These are phyloP conservation scores for Yarrowia sp. DNA, from an alignment of 805 yeast species.

Conservation along the genomic window DNA sequence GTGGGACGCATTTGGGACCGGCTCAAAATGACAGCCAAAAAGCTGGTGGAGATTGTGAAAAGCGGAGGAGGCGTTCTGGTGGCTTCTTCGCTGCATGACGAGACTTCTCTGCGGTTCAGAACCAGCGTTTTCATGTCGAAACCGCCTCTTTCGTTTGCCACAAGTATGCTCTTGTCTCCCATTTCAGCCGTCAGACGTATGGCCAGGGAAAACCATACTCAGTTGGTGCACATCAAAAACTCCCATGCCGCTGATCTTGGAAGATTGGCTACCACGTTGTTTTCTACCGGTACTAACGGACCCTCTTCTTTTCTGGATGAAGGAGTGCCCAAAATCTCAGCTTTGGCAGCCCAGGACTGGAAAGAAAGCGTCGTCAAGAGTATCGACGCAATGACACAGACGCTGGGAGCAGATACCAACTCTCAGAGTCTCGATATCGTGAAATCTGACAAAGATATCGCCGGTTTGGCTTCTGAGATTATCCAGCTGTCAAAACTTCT, in stretches of 20 bases:
- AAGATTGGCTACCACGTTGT: neutral
- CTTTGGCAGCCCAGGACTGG: neutral
- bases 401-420: neutral
- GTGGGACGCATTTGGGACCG: slow-evolving; percentile 14
- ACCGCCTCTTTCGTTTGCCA: slow-evolving; percentile 19
- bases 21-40: neutral
- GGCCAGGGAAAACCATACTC: neutral
- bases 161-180: neutral
- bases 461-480: neutral
- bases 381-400: neutral
- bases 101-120: neutral
- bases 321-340: neutral
- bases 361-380: slow-evolving; percentile 1
- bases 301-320: neutral
- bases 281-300: neutral
- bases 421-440: neutral
- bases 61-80: neutral
- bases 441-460: neutral
- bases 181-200: neutral
- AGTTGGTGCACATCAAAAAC: neutral
- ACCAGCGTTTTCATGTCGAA: neutral
- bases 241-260: slow-evolving; percentile 20
- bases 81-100: neutral
- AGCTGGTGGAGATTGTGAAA: neutral
- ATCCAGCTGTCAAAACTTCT: neutral